Evolutionary conservation across 208 protist species (phyloP), one percentile per base, ranked within the genome.

Genomic region (Trypanosoma vivax): DNA sequence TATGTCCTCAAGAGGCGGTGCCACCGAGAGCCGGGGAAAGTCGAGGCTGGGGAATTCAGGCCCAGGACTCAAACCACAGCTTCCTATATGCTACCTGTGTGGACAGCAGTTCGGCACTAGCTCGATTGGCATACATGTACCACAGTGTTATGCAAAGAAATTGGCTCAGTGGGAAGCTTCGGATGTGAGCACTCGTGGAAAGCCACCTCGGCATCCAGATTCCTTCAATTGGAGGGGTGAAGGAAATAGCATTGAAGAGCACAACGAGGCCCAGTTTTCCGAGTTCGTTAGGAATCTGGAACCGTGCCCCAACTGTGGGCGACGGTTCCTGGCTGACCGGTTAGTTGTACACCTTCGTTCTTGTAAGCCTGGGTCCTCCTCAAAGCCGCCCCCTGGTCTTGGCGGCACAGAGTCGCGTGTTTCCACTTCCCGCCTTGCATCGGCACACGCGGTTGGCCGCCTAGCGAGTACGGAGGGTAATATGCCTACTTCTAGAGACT

Each of bases 121-220:
- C 5, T 92, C 84, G n/a, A 82, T 95, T 24, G 69, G 27, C 31
- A 92, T 95, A 46, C 88, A 95, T 73, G 62, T 88, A 0, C 79
- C 83, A 34, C 88, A 95, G 59, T 95, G 88, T 70, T 95, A 92
- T 60, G 61, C 65, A 19, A 95, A 95, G 60, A 90, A 91, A 60
- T 31, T 88, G 40, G 66, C 66, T 35, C 83, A 89, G 60, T 95
- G 84, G 88, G 58, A 88, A 42, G 67, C 46, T 19, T 76, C 57
- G 9, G 74, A 95, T 56, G 79, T 87, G 11, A 45, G 28, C 19
- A 83, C 69, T 46, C 76, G 88, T 14, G 88, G 88, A 2, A 67
- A 76, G 37, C 52, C 66, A 23, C 88, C 88, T 11, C 76, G 73
- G 43, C 70, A 85, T 70, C 84, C 88, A 9, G 79, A 88, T 51